These are phyloP conservation scores for Mytilinidion resinicola DNA, from an alignment of 495 filamentous ascomycete species.

Conservation along the genomic window DNA sequence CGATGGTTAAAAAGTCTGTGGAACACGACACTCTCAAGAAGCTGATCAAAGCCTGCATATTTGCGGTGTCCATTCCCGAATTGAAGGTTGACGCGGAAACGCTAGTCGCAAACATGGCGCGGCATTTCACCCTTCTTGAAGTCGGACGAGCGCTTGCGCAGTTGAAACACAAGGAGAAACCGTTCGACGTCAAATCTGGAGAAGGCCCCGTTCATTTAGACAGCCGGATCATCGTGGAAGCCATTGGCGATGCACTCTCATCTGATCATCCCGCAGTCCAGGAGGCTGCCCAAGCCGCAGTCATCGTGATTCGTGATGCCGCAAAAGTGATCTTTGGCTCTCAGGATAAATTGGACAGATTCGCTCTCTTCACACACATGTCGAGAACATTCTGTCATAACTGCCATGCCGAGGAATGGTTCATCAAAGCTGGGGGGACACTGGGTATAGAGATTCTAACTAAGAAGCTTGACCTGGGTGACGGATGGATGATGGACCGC, in stretches of 20 bases:
- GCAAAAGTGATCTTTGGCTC: constrained; percentile 77
- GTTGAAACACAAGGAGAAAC: constrained; percentile 60
- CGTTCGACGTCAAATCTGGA: constrained; percentile 76
- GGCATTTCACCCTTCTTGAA: constrained; percentile 89
- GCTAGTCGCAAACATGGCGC: constrained; percentile 72
- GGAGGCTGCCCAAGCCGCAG: constrained; percentile 72
- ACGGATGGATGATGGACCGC: constrained; percentile 70
- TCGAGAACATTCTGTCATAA: constrained; percentile 80
- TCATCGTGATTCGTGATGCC: constrained; percentile 69
- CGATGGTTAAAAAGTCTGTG: constrained; percentile 74
- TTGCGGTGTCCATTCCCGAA: constrained; percentile 75
- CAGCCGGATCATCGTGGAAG: constrained; percentile 76
- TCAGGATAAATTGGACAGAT: constrained; percentile 56
- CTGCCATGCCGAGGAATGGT: constrained; percentile 97
- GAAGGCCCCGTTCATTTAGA: constrained; percentile 85
- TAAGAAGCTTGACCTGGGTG: constrained; percentile 72
- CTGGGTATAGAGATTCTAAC: constrained; percentile 79
- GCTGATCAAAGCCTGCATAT: constrained; percentile 80
- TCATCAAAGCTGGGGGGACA: constrained; percentile 86
- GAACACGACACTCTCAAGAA: constrained; percentile 78
- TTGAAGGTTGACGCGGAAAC: constrained; percentile 64
- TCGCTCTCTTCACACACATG: constrained; percentile 78
- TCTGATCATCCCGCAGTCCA: constrained; percentile 73
- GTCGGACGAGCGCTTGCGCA: constrained; percentile 72
- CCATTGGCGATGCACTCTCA: constrained; percentile 77